Percentiles rank a stretch among this genome's conserved stretches.
Evolutionary conservation across 2,329 filamentous ascomycete species (phyloP).

Genomic region (Ilyonectria robusta): DNA sequence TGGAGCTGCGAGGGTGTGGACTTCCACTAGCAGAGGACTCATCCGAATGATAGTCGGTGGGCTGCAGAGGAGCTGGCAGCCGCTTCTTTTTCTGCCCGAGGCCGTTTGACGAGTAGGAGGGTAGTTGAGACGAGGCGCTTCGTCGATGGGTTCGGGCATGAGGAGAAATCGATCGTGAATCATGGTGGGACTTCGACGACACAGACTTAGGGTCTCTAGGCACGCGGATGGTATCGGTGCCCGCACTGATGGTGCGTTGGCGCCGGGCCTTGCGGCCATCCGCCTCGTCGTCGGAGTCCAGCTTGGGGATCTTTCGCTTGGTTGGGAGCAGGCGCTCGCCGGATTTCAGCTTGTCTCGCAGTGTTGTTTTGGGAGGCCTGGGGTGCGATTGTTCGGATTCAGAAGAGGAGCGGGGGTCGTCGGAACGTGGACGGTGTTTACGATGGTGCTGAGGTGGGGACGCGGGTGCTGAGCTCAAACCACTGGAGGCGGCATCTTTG

Average conservation of each 20-base stretch:
- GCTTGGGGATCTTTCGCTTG: constrained; percentile 68
- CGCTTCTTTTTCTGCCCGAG: constrained; percentile 73
- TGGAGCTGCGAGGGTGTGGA: constrained; percentile 71
- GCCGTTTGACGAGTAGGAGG: constrained; percentile 68
- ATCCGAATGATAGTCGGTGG: constrained; percentile 77
- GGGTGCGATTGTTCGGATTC: constrained; percentile 68
- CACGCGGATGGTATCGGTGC: constrained; percentile 53
- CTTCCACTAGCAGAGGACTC: constrained; percentile 74
- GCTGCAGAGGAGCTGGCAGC: constrained; percentile 71
- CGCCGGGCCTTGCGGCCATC: constrained; percentile 69
- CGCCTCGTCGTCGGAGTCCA: constrained; percentile 71
- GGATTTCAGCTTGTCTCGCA: constrained; percentile 64
- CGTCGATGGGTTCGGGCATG: constrained; percentile 71
- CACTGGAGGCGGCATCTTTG: constrained; percentile 67
- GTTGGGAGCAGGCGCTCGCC: constrained; percentile 62
- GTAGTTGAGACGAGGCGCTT: constrained; percentile 75
- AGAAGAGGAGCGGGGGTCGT: constrained; percentile 63
- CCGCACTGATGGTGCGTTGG: constrained; percentile 64
- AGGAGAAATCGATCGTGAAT: constrained; percentile 71
- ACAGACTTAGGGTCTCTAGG: constrained; percentile 53
- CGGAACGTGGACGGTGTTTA: constrained; percentile 52
- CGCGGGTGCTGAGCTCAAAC: constrained; percentile 71
- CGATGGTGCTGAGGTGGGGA: constrained; percentile 62
- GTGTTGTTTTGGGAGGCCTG: constrained; percentile 58
- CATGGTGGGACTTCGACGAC: constrained; percentile 51